Conservation (phyloP, 139 green algal species). For the Picochlorum sp. region DNA sequence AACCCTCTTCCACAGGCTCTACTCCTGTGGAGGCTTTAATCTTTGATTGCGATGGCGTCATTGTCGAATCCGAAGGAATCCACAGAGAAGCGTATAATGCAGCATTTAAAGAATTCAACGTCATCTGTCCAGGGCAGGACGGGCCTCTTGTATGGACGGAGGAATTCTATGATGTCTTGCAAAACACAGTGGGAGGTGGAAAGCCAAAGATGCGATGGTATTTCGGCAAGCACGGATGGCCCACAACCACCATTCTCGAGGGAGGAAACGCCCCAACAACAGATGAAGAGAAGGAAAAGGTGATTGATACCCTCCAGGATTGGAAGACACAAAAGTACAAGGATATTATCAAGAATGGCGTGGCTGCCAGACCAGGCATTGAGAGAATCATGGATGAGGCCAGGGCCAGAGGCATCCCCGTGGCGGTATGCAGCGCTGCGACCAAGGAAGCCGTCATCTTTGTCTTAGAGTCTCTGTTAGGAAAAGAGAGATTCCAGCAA, state of each 20-base stretch:
- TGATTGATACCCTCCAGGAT: slow-evolving; percentile 82
- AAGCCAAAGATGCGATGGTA: slow-evolving; percentile 94
- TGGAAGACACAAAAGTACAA: slow-evolving; percentile 76
- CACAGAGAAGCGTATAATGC: slow-evolving; percentile 87
- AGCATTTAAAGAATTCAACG: slow-evolving; percentile 71
- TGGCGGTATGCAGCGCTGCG: slow-evolving; percentile 82
- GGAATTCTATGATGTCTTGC: slow-evolving; percentile 81
- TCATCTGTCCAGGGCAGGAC: slow-evolving; percentile 25
- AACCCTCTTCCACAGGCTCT: not conserved
- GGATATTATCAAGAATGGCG: slow-evolving; percentile 45
- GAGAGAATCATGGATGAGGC: slow-evolving; percentile 79
- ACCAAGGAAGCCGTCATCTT: slow-evolving; percentile 78
- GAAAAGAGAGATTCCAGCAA: slow-evolving; percentile 54
- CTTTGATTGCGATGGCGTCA: slow-evolving; percentile 83
- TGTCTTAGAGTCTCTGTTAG: slow-evolving; percentile 68
- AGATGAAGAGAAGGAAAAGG: slow-evolving; percentile 52
- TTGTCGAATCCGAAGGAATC: slow-evolving; percentile 86
- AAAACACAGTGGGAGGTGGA: slow-evolving; percentile 81
- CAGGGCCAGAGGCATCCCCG: slow-evolving; percentile 37
- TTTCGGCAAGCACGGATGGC: slow-evolving; percentile 72
- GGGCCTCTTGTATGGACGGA: slow-evolving; percentile 56
- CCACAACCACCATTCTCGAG: slow-evolving; percentile 42
- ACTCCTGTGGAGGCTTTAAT: slow-evolving; percentile 50
- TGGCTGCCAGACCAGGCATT: slow-evolving; percentile 59
- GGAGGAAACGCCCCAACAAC: slow-evolving; percentile 25